Percentiles rank a stretch among this genome's conserved stretches.
These are phyloP conservation scores for Hymenoscyphus infarciens DNA, from an alignment of 2,329 filamentous ascomycete genomes.

Conservation along the genomic window DNA sequence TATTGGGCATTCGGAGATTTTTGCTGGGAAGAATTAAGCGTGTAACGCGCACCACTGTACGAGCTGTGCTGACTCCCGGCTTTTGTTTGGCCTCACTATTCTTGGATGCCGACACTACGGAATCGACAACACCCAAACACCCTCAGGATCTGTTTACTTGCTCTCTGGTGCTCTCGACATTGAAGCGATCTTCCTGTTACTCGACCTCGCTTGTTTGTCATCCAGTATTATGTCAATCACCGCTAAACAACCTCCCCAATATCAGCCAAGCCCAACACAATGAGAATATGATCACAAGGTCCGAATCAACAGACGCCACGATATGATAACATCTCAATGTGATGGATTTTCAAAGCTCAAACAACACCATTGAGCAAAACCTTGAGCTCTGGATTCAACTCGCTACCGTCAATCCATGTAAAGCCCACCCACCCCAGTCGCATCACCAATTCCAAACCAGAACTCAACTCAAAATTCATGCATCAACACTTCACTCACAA, in stretches of 20 bases:
- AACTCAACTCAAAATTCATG: background rate
- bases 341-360: background rate
- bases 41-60: background rate
- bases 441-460: background rate
- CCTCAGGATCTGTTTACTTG: background rate
- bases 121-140: background rate
- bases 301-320: background rate
- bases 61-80: background rate
- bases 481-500: background rate
- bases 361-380: background rate
- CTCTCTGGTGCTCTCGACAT: background rate
- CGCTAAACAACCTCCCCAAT: background rate
- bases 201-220: background rate
- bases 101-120: background rate
- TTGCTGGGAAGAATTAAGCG: background rate
- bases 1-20: background rate
- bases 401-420: background rate
- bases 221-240: background rate
- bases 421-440: background rate
- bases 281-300: background rate
- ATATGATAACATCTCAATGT: background rate
- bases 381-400: background rate
- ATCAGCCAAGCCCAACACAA: background rate
- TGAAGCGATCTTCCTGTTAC: background rate
- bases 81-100: background rate